phyloP scores from a whole-genome alignment of 495 filamentous ascomycete species.

The Aspergillus panamensis region DNA sequence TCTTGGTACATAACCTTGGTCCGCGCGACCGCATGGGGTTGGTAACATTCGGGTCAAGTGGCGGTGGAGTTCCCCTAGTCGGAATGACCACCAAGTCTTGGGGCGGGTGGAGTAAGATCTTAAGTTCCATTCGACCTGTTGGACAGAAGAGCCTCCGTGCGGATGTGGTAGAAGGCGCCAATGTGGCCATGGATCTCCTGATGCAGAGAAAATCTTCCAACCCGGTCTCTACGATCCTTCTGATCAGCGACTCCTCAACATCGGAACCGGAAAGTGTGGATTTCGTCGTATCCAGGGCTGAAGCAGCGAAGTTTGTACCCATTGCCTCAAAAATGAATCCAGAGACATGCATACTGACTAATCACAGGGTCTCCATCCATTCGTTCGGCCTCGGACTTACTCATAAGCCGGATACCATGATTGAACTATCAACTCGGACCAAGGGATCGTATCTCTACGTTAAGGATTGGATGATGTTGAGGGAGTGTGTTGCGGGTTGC shows the following conservation, averaged over 20 bases:
- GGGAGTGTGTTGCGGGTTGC: slow-evolving; percentile 94
- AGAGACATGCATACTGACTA: slow-evolving; percentile 25
- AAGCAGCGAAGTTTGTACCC: slow-evolving; percentile 84
- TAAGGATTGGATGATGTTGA: slow-evolving; percentile 99
- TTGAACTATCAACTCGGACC: slow-evolving; percentile 90
- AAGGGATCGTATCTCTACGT: slow-evolving; percentile 98
- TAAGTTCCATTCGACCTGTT: slow-evolving; percentile 85
- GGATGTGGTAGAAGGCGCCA: slow-evolving; percentile 96
- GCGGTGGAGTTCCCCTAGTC: slow-evolving; percentile 90
- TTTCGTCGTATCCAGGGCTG: slow-evolving; percentile 95
- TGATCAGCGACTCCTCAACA: slow-evolving; percentile 99
- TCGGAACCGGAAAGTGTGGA: slow-evolving; percentile 95
- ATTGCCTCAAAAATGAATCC: not conserved
- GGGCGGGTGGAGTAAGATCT: slow-evolving; percentile 84
- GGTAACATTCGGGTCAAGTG: slow-evolving; percentile 95
- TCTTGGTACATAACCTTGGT: slow-evolving; percentile 88
- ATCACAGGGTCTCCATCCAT: slow-evolving; percentile 79
- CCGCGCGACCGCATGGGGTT: slow-evolving; percentile 94
- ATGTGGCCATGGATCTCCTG: slow-evolving; percentile 96
- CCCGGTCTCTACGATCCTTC: slow-evolving; percentile 89
- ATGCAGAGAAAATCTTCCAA: slow-evolving; percentile 98
- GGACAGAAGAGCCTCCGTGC: slow-evolving; percentile 95
- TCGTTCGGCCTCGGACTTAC: slow-evolving; percentile 95
- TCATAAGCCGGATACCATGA: slow-evolving; percentile 98
- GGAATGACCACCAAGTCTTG: slow-evolving; percentile 95